Evolutionary conservation across 2,329 filamentous ascomycete species (phyloP).

Genomic region (Zopfia rhizophila): DNA sequence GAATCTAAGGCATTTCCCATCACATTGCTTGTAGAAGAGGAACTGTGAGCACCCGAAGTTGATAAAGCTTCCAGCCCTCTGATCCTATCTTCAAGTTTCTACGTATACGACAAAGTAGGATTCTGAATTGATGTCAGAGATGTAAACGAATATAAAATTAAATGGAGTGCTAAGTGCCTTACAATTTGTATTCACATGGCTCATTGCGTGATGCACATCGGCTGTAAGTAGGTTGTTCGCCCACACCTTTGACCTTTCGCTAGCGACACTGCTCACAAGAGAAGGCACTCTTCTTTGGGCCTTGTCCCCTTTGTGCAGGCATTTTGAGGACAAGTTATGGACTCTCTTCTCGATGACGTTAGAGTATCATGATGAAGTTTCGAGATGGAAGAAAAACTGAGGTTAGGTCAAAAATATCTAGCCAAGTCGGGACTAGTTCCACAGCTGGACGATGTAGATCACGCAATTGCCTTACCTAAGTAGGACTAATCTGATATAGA

Average conservation of each 20-base stretch:
- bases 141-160: not conserved
- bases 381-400: too few relatives aligned
- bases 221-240: constrained; percentile 16
- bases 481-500: too few relatives aligned
- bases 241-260: constrained; percentile 22
- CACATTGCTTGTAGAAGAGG: not conserved
- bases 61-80: constrained; percentile 9
- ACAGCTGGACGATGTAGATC: too few relatives aligned
- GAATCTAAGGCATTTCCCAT: too few relatives aligned
- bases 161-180: too few relatives aligned
- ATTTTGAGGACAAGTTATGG: too few relatives aligned
- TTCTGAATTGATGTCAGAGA: constrained; percentile 5
- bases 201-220: constrained; percentile 15
- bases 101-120: constrained; percentile 22
- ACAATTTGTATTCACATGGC: constrained; percentile 22
- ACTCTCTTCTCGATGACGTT: too few relatives aligned
- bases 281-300: constrained; percentile 23
- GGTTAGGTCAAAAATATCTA: too few relatives aligned
- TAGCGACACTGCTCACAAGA: constrained; percentile 22
- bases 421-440: too few relatives aligned
- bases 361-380: too few relatives aligned
- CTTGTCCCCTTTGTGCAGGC: too few relatives aligned
- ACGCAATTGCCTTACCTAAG: too few relatives aligned
- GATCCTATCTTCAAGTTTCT: constrained; percentile 17
- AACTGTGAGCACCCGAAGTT: not conserved